phyloP scores from a whole-genome alignment of 2,329 filamentous ascomycete species.

The Paracorniculantispora psalliotae region DNA sequence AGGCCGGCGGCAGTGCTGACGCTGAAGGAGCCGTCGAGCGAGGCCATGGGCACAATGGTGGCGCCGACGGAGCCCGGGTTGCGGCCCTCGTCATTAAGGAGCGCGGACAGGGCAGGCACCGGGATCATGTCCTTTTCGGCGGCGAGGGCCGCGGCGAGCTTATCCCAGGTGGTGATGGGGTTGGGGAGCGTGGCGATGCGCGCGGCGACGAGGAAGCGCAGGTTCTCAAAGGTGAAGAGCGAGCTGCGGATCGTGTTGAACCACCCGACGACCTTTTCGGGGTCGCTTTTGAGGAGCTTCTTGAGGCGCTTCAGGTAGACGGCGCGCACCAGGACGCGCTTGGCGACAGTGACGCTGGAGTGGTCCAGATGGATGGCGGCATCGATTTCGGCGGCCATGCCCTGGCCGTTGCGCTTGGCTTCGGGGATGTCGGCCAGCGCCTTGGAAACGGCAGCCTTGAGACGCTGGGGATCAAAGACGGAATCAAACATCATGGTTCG shows the following conservation, averaged over 20 bases:
- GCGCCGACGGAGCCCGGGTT: conserved; percentile 69
- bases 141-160: conserved; percentile 37
- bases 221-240: conserved; percentile 79
- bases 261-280: conserved; percentile 67
- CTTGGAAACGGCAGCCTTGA: conserved; percentile 66
- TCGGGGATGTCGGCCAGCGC: conserved; percentile 89
- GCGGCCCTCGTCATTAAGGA: conserved; percentile 71
- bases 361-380: conserved; percentile 76
- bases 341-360: conserved; percentile 70
- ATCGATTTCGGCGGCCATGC: conserved; percentile 61
- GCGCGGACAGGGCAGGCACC: conserved; percentile 62
- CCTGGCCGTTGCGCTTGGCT: conserved; percentile 77
- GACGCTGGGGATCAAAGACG: conserved; percentile 69
- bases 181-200: conserved; percentile 67
- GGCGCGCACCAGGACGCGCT: conserved; percentile 78
- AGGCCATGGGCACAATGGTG: conserved; percentile 82
- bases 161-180: conserved; percentile 75
- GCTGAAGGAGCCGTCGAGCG: conserved; percentile 87
- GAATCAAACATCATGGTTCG: conserved; percentile 82
- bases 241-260: conserved; percentile 71
- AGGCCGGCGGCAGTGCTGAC: conserved; percentile 71
- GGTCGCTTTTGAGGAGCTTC: conserved; percentile 71
- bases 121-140: conserved; percentile 52
- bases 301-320: conserved; percentile 82
- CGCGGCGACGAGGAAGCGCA: conserved; percentile 78